Evolutionary conservation across 768 basidiomycete genomes (phyloP).

Genomic region (Hydnum rufescens): DNA sequence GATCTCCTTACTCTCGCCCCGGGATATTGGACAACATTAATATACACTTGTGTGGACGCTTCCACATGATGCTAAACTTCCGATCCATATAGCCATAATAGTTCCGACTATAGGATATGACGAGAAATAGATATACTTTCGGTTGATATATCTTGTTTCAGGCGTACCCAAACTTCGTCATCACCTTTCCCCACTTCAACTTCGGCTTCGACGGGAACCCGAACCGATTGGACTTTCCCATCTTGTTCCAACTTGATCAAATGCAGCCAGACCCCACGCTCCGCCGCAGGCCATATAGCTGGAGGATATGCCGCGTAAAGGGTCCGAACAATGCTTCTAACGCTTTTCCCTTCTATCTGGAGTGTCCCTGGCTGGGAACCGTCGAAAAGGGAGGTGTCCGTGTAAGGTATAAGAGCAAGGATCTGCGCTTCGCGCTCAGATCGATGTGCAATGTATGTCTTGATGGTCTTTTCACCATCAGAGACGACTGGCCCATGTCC

Average conservation of each 20-base stretch:
- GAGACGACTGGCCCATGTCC: conserved; percentile 69
- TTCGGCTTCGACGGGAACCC: too few relatives aligned
- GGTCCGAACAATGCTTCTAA: conserved; percentile 39
- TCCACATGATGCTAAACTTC: too few relatives aligned
- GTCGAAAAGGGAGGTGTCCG: conserved; percentile 6
- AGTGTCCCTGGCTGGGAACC: conserved; percentile 15
- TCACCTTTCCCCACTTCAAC: too few relatives aligned
- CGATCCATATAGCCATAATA: too few relatives aligned
- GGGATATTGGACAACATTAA: too few relatives aligned
- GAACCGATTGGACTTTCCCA: conserved; percentile 24
- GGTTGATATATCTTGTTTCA: too few relatives aligned
- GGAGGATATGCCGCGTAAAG: conserved; percentile 60
- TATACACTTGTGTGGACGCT: too few relatives aligned
- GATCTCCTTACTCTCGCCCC: too few relatives aligned
- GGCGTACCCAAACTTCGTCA: too few relatives aligned
- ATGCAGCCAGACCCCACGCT: conserved; percentile 48
- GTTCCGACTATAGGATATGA: too few relatives aligned
- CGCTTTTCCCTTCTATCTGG: conserved; percentile 30
- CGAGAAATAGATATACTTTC: too few relatives aligned
- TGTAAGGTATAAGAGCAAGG: conserved; percentile 24
- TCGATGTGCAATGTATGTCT: conserved; percentile 61
- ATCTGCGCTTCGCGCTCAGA: conserved; percentile 67
- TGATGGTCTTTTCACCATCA: conserved; percentile 40
- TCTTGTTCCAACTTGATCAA: conserved; percentile 53
- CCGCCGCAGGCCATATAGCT: conserved; percentile 50